These are phyloP conservation scores for Flaveria sonorensis DNA, from an alignment of 129 eudicot species.

Conservation along the genomic window DNA sequence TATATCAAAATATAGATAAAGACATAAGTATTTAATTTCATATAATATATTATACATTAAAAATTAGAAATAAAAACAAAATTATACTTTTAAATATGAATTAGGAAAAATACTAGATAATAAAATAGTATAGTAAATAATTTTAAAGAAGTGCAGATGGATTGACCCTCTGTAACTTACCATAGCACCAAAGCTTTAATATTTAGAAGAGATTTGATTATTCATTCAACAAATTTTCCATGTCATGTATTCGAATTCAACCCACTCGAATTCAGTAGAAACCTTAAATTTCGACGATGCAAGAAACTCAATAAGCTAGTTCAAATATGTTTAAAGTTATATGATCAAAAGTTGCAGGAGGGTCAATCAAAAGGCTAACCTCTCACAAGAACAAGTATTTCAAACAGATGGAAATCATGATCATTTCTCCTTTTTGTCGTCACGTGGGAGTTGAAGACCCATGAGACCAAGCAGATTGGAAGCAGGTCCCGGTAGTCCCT, in stretches of 20 bases:
- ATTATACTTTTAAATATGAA: no score
- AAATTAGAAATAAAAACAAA: no score
- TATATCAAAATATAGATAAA: no score
- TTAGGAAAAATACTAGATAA: no score
- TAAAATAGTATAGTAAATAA: no score
- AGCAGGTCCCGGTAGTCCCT: constrained; percentile 96
- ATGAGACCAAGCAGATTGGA: constrained; percentile 88
- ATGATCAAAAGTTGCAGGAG: constrained; percentile 13
- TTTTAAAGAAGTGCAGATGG: no score
- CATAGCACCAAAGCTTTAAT: no score
- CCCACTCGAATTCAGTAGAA: not conserved
- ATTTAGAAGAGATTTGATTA: no score
- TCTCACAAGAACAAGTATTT: not conserved
- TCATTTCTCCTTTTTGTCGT: constrained; percentile 53
- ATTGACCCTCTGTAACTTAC: no score
- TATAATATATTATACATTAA: no score
- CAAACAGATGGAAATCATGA: not conserved
- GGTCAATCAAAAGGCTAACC: constrained; percentile 9
- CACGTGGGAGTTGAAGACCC: constrained; percentile 93
- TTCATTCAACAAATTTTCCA: no score
- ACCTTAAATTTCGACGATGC: not conserved
- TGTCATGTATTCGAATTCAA: not conserved
- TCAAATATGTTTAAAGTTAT: not conserved
- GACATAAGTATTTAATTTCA: no score
- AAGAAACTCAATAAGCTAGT: not conserved